Evolutionary conservation across 1,139 yeast genomes (phyloP), one percentile per base, ranked within the genome.

Genomic region (Hyphopichia wangnamkhiaoensis): DNA sequence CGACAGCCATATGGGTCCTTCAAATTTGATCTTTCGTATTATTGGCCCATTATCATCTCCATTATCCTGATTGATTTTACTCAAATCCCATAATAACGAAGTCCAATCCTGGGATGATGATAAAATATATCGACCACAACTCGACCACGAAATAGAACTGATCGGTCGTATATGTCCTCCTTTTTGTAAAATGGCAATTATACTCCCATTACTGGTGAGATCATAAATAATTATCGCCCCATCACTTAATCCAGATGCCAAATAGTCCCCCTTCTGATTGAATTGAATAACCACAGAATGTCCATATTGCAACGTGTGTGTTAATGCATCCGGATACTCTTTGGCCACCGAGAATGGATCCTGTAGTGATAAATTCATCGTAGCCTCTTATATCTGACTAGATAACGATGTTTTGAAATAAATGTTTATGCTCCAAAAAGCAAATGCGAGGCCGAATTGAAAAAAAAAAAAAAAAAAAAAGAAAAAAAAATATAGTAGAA

Each of bases 341-440:
- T 89, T 91, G 12, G 95, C 84, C 28, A 91, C 90, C 5, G 95
- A 82, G 59, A 90, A 89, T 2, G 98, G 98, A 61, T 91, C 98
- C 49, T 88, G 80, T 17, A 91, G 71, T n/a, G 95, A 76, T 37
- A 89, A 72, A 61, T 91, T 91, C 95, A 87, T 85, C 13, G 16
- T 15, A 5, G 2, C n/a, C n/a, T n/a, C n/a, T n/a, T n/a, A n/a
- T n/a, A n/a, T n/a, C n/a, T n/a, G n/a, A n/a, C n/a, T n/a, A n/a
- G n/a, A n/a, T n/a, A n/a, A n/a, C n/a, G n/a, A n/a, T n/a, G n/a
- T n/a, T n/a, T n/a, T n/a, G n/a, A n/a, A n/a, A n/a, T n/a, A n/a
- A n/a, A n/a, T n/a, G n/a, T n/a, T n/a, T n/a, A n/a, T n/a, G n/a
- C n/a, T n/a, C n/a, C n/a, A n/a, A n/a, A n/a, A n/a, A n/a, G n/a